Conservation (phyloP, 2,329 filamentous ascomycete genomes). For the Fusarium citri region DNA sequence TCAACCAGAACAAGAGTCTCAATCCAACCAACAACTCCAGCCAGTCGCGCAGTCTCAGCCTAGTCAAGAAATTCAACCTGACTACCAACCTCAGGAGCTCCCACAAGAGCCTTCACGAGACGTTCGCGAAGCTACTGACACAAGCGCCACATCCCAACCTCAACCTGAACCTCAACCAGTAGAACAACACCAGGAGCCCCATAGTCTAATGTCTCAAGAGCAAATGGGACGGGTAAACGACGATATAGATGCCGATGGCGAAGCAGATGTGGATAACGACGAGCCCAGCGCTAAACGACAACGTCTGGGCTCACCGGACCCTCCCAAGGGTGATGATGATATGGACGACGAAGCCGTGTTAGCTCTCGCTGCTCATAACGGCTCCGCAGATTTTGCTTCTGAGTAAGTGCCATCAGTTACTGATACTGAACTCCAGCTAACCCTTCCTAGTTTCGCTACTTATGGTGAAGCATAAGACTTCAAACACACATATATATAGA, state of each 20-base stretch:
- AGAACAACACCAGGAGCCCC: conserved; percentile 17
- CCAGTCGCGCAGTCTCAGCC: background rate
- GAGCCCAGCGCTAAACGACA: conserved; percentile 57
- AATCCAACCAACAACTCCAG: conserved; percentile 14
- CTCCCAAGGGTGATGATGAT: conserved; percentile 51
- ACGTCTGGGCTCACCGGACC: conserved; percentile 49
- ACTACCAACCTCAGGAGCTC: conserved; percentile 5
- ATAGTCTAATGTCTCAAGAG: conserved; percentile 11
- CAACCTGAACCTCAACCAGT: background rate
- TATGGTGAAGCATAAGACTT: conserved; percentile 56
- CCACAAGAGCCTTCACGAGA: conserved; percentile 24
- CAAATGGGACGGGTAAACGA: conserved; percentile 22
- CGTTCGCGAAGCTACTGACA: conserved; percentile 18
- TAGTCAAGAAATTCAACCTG: background rate
- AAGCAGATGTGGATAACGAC: conserved; percentile 50
- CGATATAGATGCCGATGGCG: conserved; percentile 46
- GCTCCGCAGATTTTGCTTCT: conserved; percentile 54
- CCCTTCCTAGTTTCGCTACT: conserved; percentile 50
- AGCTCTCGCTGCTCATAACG: conserved; percentile 59
- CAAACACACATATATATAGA: background rate
- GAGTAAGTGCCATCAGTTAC: conserved; percentile 52
- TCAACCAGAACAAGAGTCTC: conserved; percentile 16
- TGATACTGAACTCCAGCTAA: conserved; percentile 8
- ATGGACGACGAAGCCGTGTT: conserved; percentile 63
- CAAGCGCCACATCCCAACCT: conserved; percentile 17